These are phyloP conservation scores for Cyclospora cayetanensis DNA, from an alignment of 169 alveolate genomes.

Conservation along the genomic window DNA sequence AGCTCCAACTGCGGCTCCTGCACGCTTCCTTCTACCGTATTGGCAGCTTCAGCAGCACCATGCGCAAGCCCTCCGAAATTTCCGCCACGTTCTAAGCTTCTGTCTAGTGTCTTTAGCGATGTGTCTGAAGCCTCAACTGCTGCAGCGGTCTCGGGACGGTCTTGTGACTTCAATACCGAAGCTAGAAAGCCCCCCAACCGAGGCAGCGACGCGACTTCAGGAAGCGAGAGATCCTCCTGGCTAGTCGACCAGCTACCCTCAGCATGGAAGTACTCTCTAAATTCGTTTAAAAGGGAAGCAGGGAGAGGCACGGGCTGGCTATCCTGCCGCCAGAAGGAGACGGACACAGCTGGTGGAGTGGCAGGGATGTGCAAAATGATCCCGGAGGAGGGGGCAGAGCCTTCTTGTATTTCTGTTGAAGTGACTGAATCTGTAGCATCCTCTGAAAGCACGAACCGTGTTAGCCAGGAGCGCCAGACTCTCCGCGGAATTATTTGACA, in stretches of 20 bases:
- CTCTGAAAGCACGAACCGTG: not conserved
- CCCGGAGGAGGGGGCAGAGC: not conserved
- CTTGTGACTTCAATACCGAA: not conserved
- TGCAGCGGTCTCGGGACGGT: not conserved
- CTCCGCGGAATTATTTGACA: not conserved
- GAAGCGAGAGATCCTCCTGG: not conserved
- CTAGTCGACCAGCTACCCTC: not conserved
- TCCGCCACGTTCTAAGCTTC: not conserved
- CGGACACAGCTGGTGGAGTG: not conserved
- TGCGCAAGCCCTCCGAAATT: not conserved
- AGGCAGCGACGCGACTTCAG: not conserved
- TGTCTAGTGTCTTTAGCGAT: not conserved
- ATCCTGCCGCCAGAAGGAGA: not conserved
- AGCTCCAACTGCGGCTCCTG: not conserved
- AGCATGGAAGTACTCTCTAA: not conserved
- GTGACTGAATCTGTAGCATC: not conserved
- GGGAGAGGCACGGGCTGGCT: not conserved
- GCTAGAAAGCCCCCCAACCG: not conserved
- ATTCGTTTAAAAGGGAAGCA: not conserved
- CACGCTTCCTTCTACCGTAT: not conserved
- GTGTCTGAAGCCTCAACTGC: too few relatives aligned
- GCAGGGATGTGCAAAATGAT: not conserved
- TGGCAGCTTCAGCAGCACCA: not conserved
- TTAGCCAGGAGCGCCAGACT: conserved; percentile 44
- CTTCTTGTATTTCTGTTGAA: not conserved